phyloP scores from a whole-genome alignment of 129 eudicot species.

The Calendula officinalis region DNA sequence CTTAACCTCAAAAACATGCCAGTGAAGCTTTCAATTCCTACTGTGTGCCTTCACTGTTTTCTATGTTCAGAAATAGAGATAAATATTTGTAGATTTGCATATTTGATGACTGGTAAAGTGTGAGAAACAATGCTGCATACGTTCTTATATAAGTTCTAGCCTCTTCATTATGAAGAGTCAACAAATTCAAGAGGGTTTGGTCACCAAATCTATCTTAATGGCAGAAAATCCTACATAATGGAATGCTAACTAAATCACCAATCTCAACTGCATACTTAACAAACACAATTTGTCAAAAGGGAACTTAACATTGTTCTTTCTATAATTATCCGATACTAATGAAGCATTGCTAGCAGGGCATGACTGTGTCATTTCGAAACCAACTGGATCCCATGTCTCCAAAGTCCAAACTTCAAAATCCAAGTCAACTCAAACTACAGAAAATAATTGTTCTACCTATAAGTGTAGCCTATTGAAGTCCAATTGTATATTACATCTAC shows the following conservation, averaged over 20 bases:
- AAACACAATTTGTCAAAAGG: background rate
- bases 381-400: constrained; percentile 10
- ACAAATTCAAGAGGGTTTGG: constrained; percentile 4
- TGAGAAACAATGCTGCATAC: constrained; percentile 1
- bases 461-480: constrained; percentile 15
- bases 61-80: constrained; percentile 7
- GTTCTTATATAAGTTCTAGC: constrained; percentile 15
- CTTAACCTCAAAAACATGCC: background rate
- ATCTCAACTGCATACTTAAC: constrained; percentile 19
- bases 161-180: background rate
- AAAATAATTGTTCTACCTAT: constrained; percentile 5
- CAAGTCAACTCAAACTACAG: constrained; percentile 15
- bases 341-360: constrained; percentile 8
- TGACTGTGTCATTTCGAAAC: constrained; percentile 7
- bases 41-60: constrained; percentile 6
- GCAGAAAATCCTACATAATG: constrained; percentile 10
- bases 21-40: constrained; percentile 6
- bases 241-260: background rate
- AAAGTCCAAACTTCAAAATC: constrained; percentile 13
- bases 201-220: background rate
- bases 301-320: constrained; percentile 1
- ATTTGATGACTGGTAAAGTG: background rate
- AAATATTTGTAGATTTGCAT: background rate
- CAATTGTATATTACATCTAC: constrained; percentile 3
- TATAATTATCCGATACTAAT: background rate